phyloP scores from a whole-genome alignment of 2,329 filamentous ascomycete species.

The Fusarium aywerte region DNA sequence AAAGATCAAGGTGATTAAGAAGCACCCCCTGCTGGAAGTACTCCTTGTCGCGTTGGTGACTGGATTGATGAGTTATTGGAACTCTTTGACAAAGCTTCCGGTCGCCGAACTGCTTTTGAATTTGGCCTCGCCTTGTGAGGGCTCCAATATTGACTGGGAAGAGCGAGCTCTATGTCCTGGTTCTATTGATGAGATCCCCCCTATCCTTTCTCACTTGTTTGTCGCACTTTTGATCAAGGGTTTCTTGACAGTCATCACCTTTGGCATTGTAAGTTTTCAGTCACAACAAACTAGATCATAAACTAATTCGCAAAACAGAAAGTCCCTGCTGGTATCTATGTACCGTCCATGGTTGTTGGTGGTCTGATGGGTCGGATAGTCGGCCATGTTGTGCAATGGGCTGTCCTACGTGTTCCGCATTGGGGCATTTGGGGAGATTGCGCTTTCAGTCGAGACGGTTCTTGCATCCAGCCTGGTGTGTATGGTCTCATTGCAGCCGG shows the following conservation, averaged over 20 bases:
- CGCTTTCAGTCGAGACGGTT: slow-evolving; percentile 74
- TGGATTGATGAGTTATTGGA: slow-evolving; percentile 91
- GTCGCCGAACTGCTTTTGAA: slow-evolving; percentile 93
- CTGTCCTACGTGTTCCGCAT: slow-evolving; percentile 78
- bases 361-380: slow-evolving; percentile 89
- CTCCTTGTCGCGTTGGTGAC: slow-evolving; percentile 87
- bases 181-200: slow-evolving; percentile 78
- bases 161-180: slow-evolving; percentile 81
- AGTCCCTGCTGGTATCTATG: slow-evolving; percentile 95
- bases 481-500: slow-evolving; percentile 95
- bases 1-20: slow-evolving; percentile 81
- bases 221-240: slow-evolving; percentile 91
- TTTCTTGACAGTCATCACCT: slow-evolving; percentile 87
- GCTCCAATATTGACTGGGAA: slow-evolving; percentile 70
- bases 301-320: slow-evolving; percentile 64
- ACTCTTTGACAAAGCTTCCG: slow-evolving; percentile 85
- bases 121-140: slow-evolving; percentile 86
- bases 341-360: slow-evolving; percentile 98
- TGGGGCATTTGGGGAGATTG: slow-evolving; percentile 81
- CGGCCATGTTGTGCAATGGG: slow-evolving; percentile 85
- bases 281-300: neutral
- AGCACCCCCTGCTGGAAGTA: slow-evolving; percentile 86
- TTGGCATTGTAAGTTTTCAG: slow-evolving; percentile 75
- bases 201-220: slow-evolving; percentile 76
- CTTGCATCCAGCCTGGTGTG: slow-evolving; percentile 94